These are phyloP conservation scores for Agarophyton chilense DNA, from an alignment of 23 red algal species.

Conservation along the genomic window DNA sequence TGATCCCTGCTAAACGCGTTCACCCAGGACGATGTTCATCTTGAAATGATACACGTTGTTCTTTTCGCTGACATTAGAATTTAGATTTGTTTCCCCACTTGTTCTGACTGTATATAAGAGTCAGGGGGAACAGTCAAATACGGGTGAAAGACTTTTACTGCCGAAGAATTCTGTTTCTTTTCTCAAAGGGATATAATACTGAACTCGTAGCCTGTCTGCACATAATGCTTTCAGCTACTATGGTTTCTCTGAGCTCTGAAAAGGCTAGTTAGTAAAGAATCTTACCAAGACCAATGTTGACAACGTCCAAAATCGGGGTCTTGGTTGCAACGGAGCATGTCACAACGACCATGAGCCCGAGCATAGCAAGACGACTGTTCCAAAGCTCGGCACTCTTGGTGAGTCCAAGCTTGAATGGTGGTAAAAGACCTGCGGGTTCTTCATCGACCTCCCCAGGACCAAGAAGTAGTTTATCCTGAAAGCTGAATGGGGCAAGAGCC, in stretches of 20 bases:
- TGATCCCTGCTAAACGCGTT: too few species aligned
- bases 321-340: conserved; percentile 55
- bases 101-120: too few species aligned
- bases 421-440: conserved; percentile 84
- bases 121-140: too few species aligned
- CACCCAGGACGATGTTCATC: too few species aligned
- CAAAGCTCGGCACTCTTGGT: conserved; percentile 93
- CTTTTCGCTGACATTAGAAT: too few species aligned
- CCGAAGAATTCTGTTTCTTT: not conserved
- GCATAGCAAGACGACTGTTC: conserved; percentile 91
- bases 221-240: not conserved
- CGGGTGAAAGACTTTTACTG: conserved; percentile 35
- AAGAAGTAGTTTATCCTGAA: conserved; percentile 96
- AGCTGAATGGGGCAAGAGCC: conserved; percentile 85
- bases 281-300: conserved; percentile 80
- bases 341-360: conserved; percentile 71
- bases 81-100: too few species aligned
- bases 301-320: conserved; percentile 76
- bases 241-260: not conserved
- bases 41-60: too few species aligned
- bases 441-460: conserved; percentile 82
- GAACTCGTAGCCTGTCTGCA: not conserved
- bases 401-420: conserved; percentile 75
- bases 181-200: not conserved
- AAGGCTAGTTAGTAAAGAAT: conserved; percentile 70